Base-by-base conservation (phyloP, 345 rosid genomes). In the Pistacia atlantica region DNA sequence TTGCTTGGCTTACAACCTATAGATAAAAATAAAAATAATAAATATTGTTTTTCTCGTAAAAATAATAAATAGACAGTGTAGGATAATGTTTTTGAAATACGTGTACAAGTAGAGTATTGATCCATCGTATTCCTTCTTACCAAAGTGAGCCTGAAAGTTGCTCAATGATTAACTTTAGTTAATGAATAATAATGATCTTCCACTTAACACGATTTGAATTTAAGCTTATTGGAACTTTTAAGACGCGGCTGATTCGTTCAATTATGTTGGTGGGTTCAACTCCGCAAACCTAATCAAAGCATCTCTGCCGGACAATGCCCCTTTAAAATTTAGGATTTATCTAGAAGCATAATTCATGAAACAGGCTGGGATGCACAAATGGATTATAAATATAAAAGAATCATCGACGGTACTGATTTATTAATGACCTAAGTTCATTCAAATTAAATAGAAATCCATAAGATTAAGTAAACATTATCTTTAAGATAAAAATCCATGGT, bases 351-450 rank as follows among this genome's bases (percentile, higher is more conserved):
- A n/a, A 64, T 46, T 6, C 20, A 55, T 49, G 63, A 45, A 3
- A 65, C 70, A 54, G 70, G 64, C 77, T 74, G 77, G 61, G 55
- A 20, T 52, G 63, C 77, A 75, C 55, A 31, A 0, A 5, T 6
- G 35, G 33, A 35, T 37, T 28, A 51, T 52, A 31, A 28, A 22
- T 28, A 22, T 13, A n/a, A 33, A 49, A 22, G 5, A 16, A 0
- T 42, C 37, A 0, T 42, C 54, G 25, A 25, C 16, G 20, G 66
- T 60, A 42, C 22, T 58, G 42, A 31, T 31, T 31, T 31, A 2
- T 72, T 58, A 22, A n/a, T 56, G 8, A 11, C 13, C 8, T 4
- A 22, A 2, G 33, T 45, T 20, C 12, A 67, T 42, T 42, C 6
- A 51, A 56, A 12, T 67, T 25, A 46, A 51, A 14, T 69, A 51